A percentile compares a stretch with the other conserved stretches of the same genome.
Evolutionary conservation across 1,139 yeast species (phyloP).

Genomic region (Scheffersomyces segobiensis): DNA sequence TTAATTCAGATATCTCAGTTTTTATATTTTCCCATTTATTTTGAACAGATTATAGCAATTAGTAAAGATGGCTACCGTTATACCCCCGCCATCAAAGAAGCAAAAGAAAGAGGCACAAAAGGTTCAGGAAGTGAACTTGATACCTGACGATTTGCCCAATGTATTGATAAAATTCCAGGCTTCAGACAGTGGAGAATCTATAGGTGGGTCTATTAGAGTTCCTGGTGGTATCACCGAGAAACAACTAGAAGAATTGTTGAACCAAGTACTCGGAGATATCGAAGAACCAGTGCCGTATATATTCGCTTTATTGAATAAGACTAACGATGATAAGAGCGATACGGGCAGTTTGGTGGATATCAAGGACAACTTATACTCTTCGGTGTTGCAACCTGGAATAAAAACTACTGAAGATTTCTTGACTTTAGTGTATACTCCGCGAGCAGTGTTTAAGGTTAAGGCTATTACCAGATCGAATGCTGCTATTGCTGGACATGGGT

Average conservation of each 20-base stretch:
- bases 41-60: background rate
- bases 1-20: background rate
- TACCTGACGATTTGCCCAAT: constrained; percentile 82
- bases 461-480: constrained; percentile 91
- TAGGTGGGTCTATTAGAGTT: constrained; percentile 85
- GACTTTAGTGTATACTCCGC: constrained; percentile 88
- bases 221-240: constrained; percentile 87
- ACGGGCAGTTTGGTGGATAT: constrained; percentile 62
- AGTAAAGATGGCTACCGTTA: constrained; percentile 75
- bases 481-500: constrained; percentile 93
- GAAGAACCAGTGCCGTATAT: constrained; percentile 93
- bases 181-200: constrained; percentile 86
- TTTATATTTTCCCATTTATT: background rate
- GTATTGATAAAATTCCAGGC: constrained; percentile 90
- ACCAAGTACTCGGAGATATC: constrained; percentile 61
- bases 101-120: constrained; percentile 83
- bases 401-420: constrained; percentile 91
- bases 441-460: constrained; percentile 90
- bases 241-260: constrained; percentile 84
- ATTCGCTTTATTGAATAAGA: constrained; percentile 62
- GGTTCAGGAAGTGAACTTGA: constrained; percentile 69
- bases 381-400: constrained; percentile 82
- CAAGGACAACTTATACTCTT: constrained; percentile 69
- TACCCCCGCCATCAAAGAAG: constrained; percentile 93
- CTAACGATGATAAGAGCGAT: constrained; percentile 35